Percentiles rank a stretch among this genome's conserved stretches.
These are phyloP conservation scores for Leccinum boreale DNA, from an alignment of 768 basidiomycete species.

Conservation along the genomic window DNA sequence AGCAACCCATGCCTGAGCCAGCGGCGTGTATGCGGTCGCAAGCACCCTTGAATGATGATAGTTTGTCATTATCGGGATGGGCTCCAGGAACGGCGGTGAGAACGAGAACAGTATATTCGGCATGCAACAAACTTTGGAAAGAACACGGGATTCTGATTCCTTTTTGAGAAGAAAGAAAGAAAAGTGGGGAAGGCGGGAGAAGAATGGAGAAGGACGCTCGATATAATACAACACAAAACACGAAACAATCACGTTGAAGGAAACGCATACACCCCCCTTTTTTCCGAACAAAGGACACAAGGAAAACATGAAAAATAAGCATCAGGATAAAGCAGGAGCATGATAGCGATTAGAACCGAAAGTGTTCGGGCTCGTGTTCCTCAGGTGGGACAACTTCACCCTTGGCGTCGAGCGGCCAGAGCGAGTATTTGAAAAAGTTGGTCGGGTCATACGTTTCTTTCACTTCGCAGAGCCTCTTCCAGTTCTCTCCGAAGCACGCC, in stretches of 20 bases:
- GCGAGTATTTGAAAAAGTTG: slow-evolving; percentile 70
- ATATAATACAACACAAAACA: not conserved
- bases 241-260: not conserved
- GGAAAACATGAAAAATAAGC: not conserved
- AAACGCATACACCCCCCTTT: not conserved
- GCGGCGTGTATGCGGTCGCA: not conserved
- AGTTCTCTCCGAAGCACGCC: slow-evolving; percentile 72
- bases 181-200: not conserved
- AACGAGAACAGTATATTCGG: not conserved
- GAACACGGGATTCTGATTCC: not conserved
- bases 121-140: not conserved
- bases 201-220: not conserved
- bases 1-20: too few relatives aligned
- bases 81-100: not conserved
- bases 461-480: slow-evolving; percentile 63
- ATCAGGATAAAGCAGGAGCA: too few relatives aligned
- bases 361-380: slow-evolving; percentile 55
- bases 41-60: not conserved
- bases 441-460: slow-evolving; percentile 77
- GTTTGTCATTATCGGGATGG: too few relatives aligned
- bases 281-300: not conserved
- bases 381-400: slow-evolving; percentile 54
- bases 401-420: slow-evolving; percentile 72
- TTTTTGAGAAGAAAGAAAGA: not conserved
- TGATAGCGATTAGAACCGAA: slow-evolving; percentile 14